Evolutionary conservation across 2,329 filamentous ascomycete genomes (phyloP), one percentile per base, ranked within the genome.

Genomic region (Juglanconis juglandina): DNA sequence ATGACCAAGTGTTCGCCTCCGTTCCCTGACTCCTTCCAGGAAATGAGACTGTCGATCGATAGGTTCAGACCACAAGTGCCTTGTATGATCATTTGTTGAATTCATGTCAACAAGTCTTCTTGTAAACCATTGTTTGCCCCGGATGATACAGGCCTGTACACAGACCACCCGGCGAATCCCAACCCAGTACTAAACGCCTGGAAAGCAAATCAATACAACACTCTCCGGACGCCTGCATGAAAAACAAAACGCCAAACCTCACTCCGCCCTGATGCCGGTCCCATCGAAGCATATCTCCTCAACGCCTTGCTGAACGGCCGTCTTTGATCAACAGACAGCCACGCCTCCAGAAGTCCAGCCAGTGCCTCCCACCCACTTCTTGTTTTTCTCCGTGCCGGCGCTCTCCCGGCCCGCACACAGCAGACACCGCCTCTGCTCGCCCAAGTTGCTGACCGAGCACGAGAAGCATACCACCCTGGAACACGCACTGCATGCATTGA

Each of bases 361-460:
- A 14, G 37, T 54, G 17, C 64, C 62, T 8, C 56, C 61, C 35
- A 60, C 59, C 56, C 64, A 62, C 2, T 59, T 66, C 30, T 69
- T 75, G 49, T 69, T 37, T 11, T 47, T 46, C 37, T 58, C 39
- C 32, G 46, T 37, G 30, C 35, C 7, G 24, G 39, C 39, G 6
- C 11, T 10, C 33, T 63, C 50, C 50, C 48, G 69, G 8, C 77
- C 77, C 0, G 81, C 81, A 66, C 85, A 87, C 4, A 69, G 71
- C 48, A 87, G 65, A 64, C 84, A 87, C 46, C 77, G 73, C 61
- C 81, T 75, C 65, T 82, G 74, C 63, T 81, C 78, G 3, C 82
- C 82, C 0, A 87, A 71, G 63, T 84, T 83, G 62, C 81, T 84
- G 46, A 87, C 77, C 0, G 83, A 85, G 67, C 85, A 87, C 58